These are phyloP conservation scores for Graphilbum ipis-grandicollis DNA, from an alignment of 2,329 filamentous ascomycete species.

Conservation along the genomic window DNA sequence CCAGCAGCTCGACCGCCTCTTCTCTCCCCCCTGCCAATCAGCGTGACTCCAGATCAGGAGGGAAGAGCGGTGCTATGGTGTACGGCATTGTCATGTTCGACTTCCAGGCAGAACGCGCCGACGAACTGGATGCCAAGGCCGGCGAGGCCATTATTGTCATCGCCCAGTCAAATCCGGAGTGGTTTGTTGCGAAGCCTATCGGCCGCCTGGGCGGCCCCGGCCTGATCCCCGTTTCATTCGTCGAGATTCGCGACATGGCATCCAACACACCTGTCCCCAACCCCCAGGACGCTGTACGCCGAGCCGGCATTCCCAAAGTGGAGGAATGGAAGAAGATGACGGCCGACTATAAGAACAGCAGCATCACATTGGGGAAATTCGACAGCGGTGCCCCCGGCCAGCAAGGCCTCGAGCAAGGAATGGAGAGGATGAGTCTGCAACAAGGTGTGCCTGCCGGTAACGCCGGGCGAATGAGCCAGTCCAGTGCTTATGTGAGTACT, in stretches of 20 bases:
- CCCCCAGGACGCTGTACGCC: slow-evolving; percentile 67
- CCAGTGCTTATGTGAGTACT: slow-evolving; percentile 31
- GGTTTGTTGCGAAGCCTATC: slow-evolving; percentile 99
- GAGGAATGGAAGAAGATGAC: slow-evolving; percentile 99
- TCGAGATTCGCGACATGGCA: slow-evolving; percentile 89
- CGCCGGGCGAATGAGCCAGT: slow-evolving; percentile 23
- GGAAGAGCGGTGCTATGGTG: slow-evolving; percentile 62
- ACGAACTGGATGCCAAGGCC: slow-evolving; percentile 87
- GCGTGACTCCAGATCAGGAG: slow-evolving; percentile 31
- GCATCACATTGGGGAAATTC: slow-evolving; percentile 87
- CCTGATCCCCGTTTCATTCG: slow-evolving; percentile 88
- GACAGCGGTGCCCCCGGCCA: slow-evolving; percentile 34
- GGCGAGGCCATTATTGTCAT: slow-evolving; percentile 97
- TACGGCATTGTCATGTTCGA: slow-evolving; percentile 96
- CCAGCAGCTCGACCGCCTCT: slow-evolving; percentile 10
- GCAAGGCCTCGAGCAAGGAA: slow-evolving; percentile 45
- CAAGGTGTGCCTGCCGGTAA: slow-evolving; percentile 23
- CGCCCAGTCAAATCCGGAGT: slow-evolving; percentile 94
- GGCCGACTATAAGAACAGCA: slow-evolving; percentile 97
- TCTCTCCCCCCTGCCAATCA: slow-evolving; percentile 17
- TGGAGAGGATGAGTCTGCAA: slow-evolving; percentile 66
- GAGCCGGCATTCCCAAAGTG: slow-evolving; percentile 81
- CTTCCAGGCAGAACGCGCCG: slow-evolving; percentile 85
- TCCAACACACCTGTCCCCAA: slow-evolving; percentile 70
- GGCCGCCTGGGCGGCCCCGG: slow-evolving; percentile 88